Evolutionary conservation across 1,284 basidiomycete species (phyloP), one percentile per base, ranked within the genome.

Genomic region (Chondrostereum purpureum): DNA sequence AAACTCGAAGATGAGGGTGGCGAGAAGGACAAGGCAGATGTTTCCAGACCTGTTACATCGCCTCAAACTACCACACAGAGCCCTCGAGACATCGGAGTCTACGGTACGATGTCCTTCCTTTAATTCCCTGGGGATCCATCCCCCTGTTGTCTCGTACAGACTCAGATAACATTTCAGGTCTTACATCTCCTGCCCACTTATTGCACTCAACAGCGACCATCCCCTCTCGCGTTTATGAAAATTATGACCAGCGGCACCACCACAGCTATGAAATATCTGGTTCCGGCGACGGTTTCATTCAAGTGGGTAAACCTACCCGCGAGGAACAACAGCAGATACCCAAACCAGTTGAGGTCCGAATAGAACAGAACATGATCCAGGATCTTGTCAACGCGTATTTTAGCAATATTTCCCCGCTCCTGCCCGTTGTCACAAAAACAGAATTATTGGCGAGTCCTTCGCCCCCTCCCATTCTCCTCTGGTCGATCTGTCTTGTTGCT

Each of bases 371-470:
- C 42, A 72, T 87, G 53, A 75, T 94, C 56, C 84, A 93, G 56
- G 74, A 78, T 45, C 78, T 96, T 45, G 76, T 95, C 58, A 98
- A 97, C 66, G 80, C 83, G 16, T 98, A 93, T 69, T 98, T 98
- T 63, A 75, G 77, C 16, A 82, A 92, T 35, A 74, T 95, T 42
- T 80, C 86, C 1, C 88, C 87, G n/a, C 71, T 91, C 39, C 78
- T 95, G 49, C 94, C 94, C 16, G 75, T 97, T 53, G 77, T 98
- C 48, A 90, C 89, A 13, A 80, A 86, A 58, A 74, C 78, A 39
- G 94, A 98, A 60, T 96, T 98, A 58, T 68, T 95, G 46, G 77
- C 82, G 14, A 77, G 66, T 43, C 72, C 77, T 20, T 82, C 80
- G 8, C 88, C 89, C 0, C 74, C 88, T 12, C 85, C 89, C 1